A percentile compares a stretch with the other conserved stretches of the same genome.
Conservation (phyloP, 2,329 filamentous ascomycete species). For the Colletotrichum incanum region DNA sequence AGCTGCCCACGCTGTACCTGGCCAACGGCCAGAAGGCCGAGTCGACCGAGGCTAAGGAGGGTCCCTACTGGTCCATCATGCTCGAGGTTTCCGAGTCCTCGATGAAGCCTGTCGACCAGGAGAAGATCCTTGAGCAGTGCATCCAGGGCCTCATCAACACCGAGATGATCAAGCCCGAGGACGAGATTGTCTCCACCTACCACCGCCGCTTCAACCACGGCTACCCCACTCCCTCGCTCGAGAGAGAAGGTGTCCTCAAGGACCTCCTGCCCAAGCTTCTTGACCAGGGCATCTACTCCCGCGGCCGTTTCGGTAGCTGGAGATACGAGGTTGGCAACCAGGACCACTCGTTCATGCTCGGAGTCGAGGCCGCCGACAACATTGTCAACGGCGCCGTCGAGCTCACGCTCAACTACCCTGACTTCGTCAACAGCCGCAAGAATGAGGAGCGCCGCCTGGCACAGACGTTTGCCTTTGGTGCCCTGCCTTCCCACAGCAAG, state of each 20-base stretch:
- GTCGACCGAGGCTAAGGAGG: slow-evolving; percentile 81
- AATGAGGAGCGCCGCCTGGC: slow-evolving; percentile 78
- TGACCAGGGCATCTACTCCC: slow-evolving; percentile 92
- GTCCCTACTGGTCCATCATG: slow-evolving; percentile 99
- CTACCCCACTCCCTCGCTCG: slow-evolving; percentile 94
- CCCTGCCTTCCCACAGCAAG: slow-evolving; percentile 53
- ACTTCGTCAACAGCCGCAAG: slow-evolving; percentile 88
- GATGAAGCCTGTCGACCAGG: slow-evolving; percentile 93
- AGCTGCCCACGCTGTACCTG: slow-evolving; percentile 89
- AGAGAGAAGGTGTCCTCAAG: slow-evolving; percentile 95
- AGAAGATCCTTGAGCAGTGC: slow-evolving; percentile 88
- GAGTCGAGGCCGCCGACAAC: slow-evolving; percentile 92
- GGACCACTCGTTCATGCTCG: slow-evolving; percentile 98
- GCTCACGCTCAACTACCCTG: slow-evolving; percentile 95
- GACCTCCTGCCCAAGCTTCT: slow-evolving; percentile 94
- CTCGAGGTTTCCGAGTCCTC: slow-evolving; percentile 96
- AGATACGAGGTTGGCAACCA: slow-evolving; percentile 96
- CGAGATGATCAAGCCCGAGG: slow-evolving; percentile 90
- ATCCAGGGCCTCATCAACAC: slow-evolving; percentile 99
- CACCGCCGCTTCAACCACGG: slow-evolving; percentile 98
- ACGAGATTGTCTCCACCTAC: slow-evolving; percentile 98
- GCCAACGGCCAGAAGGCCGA: slow-evolving; percentile 87
- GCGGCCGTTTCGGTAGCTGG: slow-evolving; percentile 98
- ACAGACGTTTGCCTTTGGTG: slow-evolving; percentile 60
- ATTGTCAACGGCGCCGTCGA: slow-evolving; percentile 92